Base-by-base conservation (phyloP, 108 stramenopile species). In the Conticribra guillardii region DNA sequence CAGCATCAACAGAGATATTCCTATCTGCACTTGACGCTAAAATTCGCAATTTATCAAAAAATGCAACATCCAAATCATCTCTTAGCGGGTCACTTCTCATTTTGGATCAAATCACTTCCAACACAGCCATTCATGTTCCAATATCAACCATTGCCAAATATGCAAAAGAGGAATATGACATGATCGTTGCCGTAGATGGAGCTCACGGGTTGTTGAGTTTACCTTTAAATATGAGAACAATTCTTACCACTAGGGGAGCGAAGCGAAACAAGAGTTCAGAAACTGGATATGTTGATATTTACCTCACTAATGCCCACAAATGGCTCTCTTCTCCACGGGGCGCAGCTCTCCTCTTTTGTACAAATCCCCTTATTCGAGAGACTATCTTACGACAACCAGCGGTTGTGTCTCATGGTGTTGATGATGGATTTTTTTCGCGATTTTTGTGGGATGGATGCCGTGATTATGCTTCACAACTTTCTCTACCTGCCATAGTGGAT, bases 381-480 rank as follows among this genome's bases (percentile, higher is more conserved):
- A 81, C 81, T 0, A 77, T 86, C 24, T 47, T 87, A 17, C 28
- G 63, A 44, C 69, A 80, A 33, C 89, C 89, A 19, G 83, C 89
- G 2, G 82, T 90, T 11, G 77, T 87, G 11, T 84, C 83, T 17
- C 89, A 90, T 69, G 89, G 89, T 0, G 45, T 87, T 9, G 82
- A 85, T 37, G 79, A 85, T 51, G 89, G 85, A 47, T 87, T 74
- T 52, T 59, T 84, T n/a, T 87, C 86, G 47, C 76, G 89, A 49
- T 90, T 82, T 61, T 26, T 90, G 21, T 90, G 85, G 85, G 89
- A 90, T 82, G 89, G 89, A 11, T 84, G 83, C 64, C 80, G 89
- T 26, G 89, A 87, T 58, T 87, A 90, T 56, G 74, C 86, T 0
- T 84, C 86, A 4, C 81, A 85, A 21, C 55, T 90, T 1, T 67